These are phyloP conservation scores for Umbelopsis sp. DNA, from an alignment of 371 early-diverging fungal species.

Conservation along the genomic window DNA sequence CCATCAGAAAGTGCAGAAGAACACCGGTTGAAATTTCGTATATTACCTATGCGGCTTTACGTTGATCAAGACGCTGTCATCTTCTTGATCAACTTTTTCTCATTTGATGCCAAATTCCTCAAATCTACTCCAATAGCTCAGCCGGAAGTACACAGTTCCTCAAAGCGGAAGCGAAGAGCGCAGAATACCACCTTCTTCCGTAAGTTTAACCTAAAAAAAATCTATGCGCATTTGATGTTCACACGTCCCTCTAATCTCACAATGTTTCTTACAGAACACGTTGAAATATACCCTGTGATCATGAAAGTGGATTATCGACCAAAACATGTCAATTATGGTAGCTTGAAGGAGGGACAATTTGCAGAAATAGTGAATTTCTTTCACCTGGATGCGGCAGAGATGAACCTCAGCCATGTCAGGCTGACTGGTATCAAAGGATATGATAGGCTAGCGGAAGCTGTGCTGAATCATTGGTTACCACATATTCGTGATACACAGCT, in stretches of 20 bases:
- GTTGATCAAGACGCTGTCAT: slow-evolving; percentile 94
- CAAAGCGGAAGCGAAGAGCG: background rate
- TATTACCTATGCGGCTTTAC: slow-evolving; percentile 85
- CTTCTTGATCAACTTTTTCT: slow-evolving; percentile 83
- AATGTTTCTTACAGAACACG: slow-evolving; percentile 50
- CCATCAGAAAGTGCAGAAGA: slow-evolving; percentile 59
- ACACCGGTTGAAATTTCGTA: slow-evolving; percentile 60
- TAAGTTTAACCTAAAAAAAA: slow-evolving; percentile 37
- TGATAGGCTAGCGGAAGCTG: slow-evolving; percentile 56
- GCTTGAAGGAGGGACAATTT: slow-evolving; percentile 74
- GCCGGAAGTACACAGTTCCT: slow-evolving; percentile 21
- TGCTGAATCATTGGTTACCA: slow-evolving; percentile 85
- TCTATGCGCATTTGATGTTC: background rate
- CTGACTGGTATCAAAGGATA: slow-evolving; percentile 77
- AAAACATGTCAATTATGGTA: slow-evolving; percentile 80
- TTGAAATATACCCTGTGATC: slow-evolving; percentile 74
- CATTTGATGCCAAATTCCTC: slow-evolving; percentile 43
- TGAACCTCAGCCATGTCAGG: slow-evolving; percentile 76
- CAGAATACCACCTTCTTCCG: slow-evolving; percentile 59
- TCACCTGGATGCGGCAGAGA: slow-evolving; percentile 88
- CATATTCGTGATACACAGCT: slow-evolving; percentile 90
- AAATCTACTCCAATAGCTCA: slow-evolving; percentile 3
- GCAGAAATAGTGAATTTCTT: slow-evolving; percentile 93
- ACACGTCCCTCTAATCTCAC: slow-evolving; percentile 24
- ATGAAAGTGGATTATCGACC: slow-evolving; percentile 97